Conservation (phyloP, 495 filamentous ascomycete genomes). For the Neurospora africana region DNA sequence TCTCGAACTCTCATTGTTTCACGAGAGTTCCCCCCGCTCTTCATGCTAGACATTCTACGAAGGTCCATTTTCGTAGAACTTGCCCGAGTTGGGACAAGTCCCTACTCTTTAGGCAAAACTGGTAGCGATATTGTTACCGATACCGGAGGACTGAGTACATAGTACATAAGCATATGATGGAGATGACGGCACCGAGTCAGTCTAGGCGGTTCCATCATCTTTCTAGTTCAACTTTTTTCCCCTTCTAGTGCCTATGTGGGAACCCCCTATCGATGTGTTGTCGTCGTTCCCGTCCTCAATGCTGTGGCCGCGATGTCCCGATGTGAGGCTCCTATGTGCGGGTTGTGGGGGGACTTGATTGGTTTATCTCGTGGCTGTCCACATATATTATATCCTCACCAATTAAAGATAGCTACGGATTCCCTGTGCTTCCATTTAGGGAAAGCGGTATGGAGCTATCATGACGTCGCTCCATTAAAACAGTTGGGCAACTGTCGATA, state of each 20-base stretch:
- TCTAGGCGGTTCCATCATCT: neutral
- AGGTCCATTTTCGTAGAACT: neutral
- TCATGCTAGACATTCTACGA: neutral
- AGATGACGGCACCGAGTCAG: neutral
- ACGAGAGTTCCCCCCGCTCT: neutral
- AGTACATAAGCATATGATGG: neutral
- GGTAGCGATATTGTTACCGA: neutral
- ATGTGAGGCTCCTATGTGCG: neutral
- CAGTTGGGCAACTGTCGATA: neutral
- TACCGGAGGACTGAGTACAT: neutral
- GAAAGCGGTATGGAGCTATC: neutral
- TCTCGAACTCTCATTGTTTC: neutral
- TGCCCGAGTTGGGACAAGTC: neutral
- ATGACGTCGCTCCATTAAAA: neutral
- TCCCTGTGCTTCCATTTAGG: neutral
- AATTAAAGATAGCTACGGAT: neutral
- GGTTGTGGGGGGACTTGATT: neutral
- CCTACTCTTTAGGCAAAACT: neutral
- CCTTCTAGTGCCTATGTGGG: neutral
- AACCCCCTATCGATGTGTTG: neutral
- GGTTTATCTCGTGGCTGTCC: neutral
- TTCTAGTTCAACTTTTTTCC: neutral
- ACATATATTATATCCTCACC: neutral
- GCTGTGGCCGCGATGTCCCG: neutral
- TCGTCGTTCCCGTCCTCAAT: neutral